These are phyloP conservation scores for Mycena latifolia DNA, from an alignment of 768 basidiomycete genomes.

Conservation along the genomic window DNA sequence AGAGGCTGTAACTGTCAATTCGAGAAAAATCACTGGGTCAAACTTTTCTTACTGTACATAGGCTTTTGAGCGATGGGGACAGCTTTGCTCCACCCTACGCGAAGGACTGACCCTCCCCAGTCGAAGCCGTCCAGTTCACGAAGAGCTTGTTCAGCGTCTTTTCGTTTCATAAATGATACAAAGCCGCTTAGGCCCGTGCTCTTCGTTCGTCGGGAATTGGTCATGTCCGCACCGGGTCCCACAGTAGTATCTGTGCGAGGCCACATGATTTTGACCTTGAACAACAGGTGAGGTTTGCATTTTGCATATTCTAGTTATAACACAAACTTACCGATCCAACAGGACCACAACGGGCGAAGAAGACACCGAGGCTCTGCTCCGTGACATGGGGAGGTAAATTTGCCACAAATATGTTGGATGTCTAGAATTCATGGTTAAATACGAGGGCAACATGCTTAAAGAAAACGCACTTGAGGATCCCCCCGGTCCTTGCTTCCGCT, in stretches of 20 bases:
- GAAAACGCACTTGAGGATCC: slow-evolving; percentile 78
- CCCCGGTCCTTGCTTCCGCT: slow-evolving; percentile 92
- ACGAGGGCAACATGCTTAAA: neutral
- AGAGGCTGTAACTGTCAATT: slow-evolving; percentile 24
- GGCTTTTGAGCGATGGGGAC: slow-evolving; percentile 86
- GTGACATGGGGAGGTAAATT: slow-evolving; percentile 91
- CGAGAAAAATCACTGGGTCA: neutral
- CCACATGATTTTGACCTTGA: slow-evolving; percentile 97
- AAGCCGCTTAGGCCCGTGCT: slow-evolving; percentile 92
- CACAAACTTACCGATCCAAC: slow-evolving; percentile 84
- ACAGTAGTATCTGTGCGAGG: slow-evolving; percentile 82
- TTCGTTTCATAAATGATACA: slow-evolving; percentile 95
- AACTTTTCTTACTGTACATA: slow-evolving; percentile 76
- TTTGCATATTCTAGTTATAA: neutral
- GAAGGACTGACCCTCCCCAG: slow-evolving; percentile 91
- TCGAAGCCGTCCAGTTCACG: slow-evolving; percentile 93
- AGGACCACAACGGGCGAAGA: slow-evolving; percentile 94
- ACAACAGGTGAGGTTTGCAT: neutral
- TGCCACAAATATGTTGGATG: slow-evolving; percentile 96
- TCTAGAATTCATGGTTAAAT: slow-evolving; percentile 58
- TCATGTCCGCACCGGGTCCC: slow-evolving; percentile 84
- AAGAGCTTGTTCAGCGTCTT: slow-evolving; percentile 90
- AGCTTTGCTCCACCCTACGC: slow-evolving; percentile 98
- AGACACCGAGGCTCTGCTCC: slow-evolving; percentile 86
- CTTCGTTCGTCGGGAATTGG: slow-evolving; percentile 75